Conservation (phyloP, 208 protist genomes). For the Trypanosoma lewisi region DNA sequence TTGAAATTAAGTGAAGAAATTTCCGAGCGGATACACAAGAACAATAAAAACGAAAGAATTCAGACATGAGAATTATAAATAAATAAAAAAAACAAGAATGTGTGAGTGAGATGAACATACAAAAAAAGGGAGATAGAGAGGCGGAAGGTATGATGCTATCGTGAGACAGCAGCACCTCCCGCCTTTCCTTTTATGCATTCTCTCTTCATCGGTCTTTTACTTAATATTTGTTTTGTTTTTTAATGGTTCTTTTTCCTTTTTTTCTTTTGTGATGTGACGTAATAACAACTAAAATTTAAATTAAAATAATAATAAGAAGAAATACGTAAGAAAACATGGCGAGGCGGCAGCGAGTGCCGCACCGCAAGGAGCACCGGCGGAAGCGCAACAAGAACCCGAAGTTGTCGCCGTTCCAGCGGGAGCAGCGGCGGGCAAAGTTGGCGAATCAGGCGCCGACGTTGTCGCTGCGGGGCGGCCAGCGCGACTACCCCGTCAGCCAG, state of each 20-base stretch:
- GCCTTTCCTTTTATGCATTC: no score
- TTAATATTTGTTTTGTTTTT: no score
- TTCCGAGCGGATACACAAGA: background rate
- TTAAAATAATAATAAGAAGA: background rate
- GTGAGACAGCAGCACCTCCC: no score
- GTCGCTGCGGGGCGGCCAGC: constrained; percentile 28
- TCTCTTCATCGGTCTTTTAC: no score
- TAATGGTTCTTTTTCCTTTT: no score
- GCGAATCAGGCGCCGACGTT: constrained; percentile 75
- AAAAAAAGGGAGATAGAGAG: constrained; percentile 1
- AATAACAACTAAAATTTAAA: constrained; percentile 8
- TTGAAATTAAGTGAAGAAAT: background rate
- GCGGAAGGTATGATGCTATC: no score
- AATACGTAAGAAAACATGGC: constrained; percentile 46
- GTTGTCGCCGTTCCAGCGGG: constrained; percentile 82
- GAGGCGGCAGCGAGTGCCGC: constrained; percentile 65
- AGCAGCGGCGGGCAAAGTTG: constrained; percentile 61
- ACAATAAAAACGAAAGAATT: background rate
- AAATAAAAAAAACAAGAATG: background rate
- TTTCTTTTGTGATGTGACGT: no score
- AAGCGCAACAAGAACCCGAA: constrained; percentile 87
- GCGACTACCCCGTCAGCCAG: constrained; percentile 65
- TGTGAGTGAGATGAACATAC: background rate
- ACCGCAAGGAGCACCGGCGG: constrained; percentile 63
- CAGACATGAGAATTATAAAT: no score